Evolutionary conservation across 2,329 filamentous ascomycete species (phyloP).

Genomic region (Triangularia verruculosa): DNA sequence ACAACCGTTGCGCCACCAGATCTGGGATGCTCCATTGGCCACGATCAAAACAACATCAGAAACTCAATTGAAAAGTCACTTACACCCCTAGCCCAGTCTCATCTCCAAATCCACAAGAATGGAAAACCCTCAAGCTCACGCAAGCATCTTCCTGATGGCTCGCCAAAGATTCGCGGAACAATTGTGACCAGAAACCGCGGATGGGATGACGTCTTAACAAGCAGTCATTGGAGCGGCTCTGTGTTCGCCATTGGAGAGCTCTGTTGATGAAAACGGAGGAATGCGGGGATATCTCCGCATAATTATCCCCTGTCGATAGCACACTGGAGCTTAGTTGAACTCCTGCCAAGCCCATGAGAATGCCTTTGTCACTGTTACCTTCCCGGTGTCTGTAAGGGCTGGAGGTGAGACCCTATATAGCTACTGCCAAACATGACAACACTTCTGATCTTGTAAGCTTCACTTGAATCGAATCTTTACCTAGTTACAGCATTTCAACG

Average conservation of each 20-base stretch:
- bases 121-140: background rate
- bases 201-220: slow-evolving; percentile 3
- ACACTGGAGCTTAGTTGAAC: background rate
- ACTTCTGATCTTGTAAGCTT: background rate
- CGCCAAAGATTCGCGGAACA: slow-evolving; percentile 3
- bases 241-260: slow-evolving; percentile 7
- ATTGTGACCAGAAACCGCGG: background rate
- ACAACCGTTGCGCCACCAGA: background rate
- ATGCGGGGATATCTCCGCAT: slow-evolving; percentile 5
- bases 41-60: background rate
- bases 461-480: background rate
- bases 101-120: background rate
- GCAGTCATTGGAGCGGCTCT: slow-evolving; percentile 9
- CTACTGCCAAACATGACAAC: background rate
- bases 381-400: background rate
- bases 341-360: background rate
- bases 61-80: background rate
- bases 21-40: background rate
- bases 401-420: background rate
- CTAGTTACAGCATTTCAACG: background rate
- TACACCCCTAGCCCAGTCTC: background rate
- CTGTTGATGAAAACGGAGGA: background rate
- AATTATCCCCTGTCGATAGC: background rate
- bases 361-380: background rate
- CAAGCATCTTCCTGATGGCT: background rate